Evolutionary conservation across 1,284 basidiomycete species (phyloP), one percentile per base, ranked within the genome.

Genomic region (Irpex sp.): DNA sequence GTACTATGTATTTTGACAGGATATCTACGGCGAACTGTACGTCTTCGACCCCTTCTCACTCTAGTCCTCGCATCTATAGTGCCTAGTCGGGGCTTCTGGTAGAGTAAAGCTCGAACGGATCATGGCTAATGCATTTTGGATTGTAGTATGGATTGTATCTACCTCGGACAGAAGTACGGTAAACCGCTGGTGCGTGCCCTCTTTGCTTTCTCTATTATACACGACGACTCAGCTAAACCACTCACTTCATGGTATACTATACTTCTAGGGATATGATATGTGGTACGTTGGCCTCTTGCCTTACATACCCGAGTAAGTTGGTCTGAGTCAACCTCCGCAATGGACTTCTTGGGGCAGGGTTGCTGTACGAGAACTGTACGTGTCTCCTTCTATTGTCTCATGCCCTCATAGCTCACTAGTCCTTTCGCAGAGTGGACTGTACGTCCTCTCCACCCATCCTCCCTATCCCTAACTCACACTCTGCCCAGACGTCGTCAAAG

Each of bases 71-170:
- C n/a, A n/a, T n/a, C n/a, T n/a, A n/a, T n/a, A n/a, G n/a, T n/a
- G n/a, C n/a, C n/a, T n/a, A n/a, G n/a, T n/a, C n/a, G n/a, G n/a
- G n/a, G n/a, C n/a, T n/a, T n/a, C n/a, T n/a, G n/a, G n/a, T n/a
- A n/a, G n/a, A n/a, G n/a, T n/a, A n/a, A n/a, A n/a, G n/a, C n/a
- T n/a, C n/a, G n/a, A n/a, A n/a, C n/a, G n/a, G n/a, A n/a, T n/a
- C n/a, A n/a, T n/a, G n/a, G n/a, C n/a, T n/a, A n/a, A n/a, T n/a
- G n/a, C n/a, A n/a, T n/a, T n/a, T n/a, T n/a, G n/a, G n/a, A n/a
- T n/a, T n/a, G n/a, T n/a, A n/a, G n/a, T n/a, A 88, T 96, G 89
- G 94, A 97, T 78, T 93, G 89, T 84, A 91, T 97, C 64, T 97
- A 97, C 71, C 84, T 97, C 19, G 88, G 92, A 5, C 94, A 96